phyloP scores from a whole-genome alignment of 192 early-diverging fungal species.

The Lobulomyces angularis region DNA sequence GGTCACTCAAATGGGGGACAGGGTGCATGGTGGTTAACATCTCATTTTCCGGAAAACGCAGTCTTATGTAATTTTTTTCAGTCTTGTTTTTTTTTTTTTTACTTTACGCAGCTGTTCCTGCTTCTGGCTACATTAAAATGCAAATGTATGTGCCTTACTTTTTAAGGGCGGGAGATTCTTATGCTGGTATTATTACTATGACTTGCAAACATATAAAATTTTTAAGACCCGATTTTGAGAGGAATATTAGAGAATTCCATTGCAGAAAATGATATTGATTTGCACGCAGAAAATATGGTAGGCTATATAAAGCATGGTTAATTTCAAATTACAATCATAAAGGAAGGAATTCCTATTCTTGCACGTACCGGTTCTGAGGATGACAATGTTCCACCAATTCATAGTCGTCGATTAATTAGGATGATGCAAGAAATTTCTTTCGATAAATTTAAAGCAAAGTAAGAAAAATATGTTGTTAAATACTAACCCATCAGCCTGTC shows the following conservation, averaged over 20 bases:
- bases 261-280: constrained; percentile 60
- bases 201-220: constrained; percentile 17
- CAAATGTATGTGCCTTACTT: constrained; percentile 60
- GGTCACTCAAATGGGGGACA: constrained; percentile 72
- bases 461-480: neutral
- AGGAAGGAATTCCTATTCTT: constrained; percentile 55
- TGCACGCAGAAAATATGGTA: constrained; percentile 57
- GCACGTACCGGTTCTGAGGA: constrained; percentile 48
- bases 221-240: neutral
- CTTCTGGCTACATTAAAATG: constrained; percentile 60
- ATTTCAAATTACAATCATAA: neutral
- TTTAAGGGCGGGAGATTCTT: constrained; percentile 44
- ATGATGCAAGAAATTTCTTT: constrained; percentile 41
- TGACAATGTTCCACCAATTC: constrained; percentile 63
- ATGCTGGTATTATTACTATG: constrained; percentile 50
- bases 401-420: constrained; percentile 46
- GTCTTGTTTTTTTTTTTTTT: neutral
- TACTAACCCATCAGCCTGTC: constrained; percentile 29
- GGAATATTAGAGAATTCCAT: constrained; percentile 60
- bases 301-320: neutral
- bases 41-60: constrained; percentile 59
- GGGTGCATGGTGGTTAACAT: constrained; percentile 59
- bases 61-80: constrained; percentile 37
- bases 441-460: neutral
- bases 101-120: constrained; percentile 41